Percentiles rank a stretch among this genome's conserved stretches.
These are phyloP conservation scores for Rhizopogon sp. DNA, from an alignment of 768 basidiomycete genomes.

Conservation along the genomic window DNA sequence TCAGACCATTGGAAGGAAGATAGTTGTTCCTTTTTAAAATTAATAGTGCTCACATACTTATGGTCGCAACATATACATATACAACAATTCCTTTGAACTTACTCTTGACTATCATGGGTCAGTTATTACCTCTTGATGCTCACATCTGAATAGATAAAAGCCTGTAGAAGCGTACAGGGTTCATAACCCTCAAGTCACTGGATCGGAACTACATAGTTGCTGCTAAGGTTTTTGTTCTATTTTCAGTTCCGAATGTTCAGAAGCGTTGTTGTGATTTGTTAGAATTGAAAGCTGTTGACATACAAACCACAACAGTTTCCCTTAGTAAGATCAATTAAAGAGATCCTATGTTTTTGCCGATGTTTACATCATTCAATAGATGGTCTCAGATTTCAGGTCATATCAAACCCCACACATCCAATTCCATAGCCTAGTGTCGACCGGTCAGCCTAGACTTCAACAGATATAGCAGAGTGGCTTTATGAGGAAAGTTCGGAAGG, in stretches of 20 bases:
- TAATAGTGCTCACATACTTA: no score
- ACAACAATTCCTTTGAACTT: no score
- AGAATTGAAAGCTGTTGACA: not conserved
- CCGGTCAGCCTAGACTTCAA: not conserved
- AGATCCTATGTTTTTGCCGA: not conserved
- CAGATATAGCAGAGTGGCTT: not conserved
- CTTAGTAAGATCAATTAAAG: not conserved
- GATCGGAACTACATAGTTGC: constrained; percentile 29
- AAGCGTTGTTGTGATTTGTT: constrained; percentile 7
- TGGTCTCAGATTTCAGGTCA: no score
- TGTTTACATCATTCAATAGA: not conserved
- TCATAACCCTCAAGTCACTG: constrained; percentile 25
- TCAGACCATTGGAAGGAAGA: no score
- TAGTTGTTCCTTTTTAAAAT: no score
- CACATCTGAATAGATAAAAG: constrained; percentile 2
- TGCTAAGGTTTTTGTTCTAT: constrained; percentile 11
- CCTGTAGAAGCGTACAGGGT: constrained; percentile 25
- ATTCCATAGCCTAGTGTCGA: not conserved
- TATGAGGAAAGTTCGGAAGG: not conserved
- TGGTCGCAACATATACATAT: not conserved
- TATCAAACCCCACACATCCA: not conserved
- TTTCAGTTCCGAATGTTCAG: not conserved
- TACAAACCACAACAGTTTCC: not conserved
- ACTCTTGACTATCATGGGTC: no score
- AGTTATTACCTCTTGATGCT: no score